phyloP scores from a whole-genome alignment of 352 stramenopile species.

The Phytophthora colocasiae region DNA sequence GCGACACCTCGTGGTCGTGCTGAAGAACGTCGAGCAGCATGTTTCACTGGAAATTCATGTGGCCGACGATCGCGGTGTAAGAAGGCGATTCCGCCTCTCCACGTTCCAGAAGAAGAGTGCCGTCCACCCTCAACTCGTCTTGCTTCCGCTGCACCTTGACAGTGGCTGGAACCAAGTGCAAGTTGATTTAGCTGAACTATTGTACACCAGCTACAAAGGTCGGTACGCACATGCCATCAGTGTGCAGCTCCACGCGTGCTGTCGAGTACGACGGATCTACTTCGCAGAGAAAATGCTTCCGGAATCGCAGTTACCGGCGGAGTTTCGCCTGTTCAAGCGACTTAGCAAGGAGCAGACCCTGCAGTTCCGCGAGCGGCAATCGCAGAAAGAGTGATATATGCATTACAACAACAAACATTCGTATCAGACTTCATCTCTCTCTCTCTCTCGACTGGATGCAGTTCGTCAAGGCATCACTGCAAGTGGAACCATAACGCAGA shows the following conservation, averaged over 20 bases:
- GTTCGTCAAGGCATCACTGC: not conserved
- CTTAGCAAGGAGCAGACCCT: conserved; percentile 45
- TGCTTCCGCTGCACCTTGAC: conserved; percentile 55
- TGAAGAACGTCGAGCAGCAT: conserved; percentile 51
- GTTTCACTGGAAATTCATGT: conserved; percentile 59
- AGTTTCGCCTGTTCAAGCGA: conserved; percentile 63
- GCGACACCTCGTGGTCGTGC: conserved; percentile 52
- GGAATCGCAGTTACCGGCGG: conserved; percentile 47
- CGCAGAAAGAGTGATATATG: not conserved
- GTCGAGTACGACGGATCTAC: conserved; percentile 64
- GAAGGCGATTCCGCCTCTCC: conserved; percentile 53
- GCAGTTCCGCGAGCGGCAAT: conserved; percentile 15
- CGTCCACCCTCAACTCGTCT: conserved; percentile 45
- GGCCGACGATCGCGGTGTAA: conserved; percentile 39
- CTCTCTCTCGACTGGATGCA: no score
- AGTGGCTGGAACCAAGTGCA: conserved; percentile 70
- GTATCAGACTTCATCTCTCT: no score
- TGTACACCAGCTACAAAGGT: conserved; percentile 49
- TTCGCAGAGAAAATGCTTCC: conserved; percentile 56
- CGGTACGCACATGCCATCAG: conserved; percentile 50
- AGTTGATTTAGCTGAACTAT: conserved; percentile 54
- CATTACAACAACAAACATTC: not conserved
- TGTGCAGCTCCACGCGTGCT: conserved; percentile 63
- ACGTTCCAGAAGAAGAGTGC: conserved; percentile 55
- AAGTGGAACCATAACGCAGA: no score